Base-by-base conservation (phyloP, 768 basidiomycete species). In the Aureoboletus auriporus region DNA sequence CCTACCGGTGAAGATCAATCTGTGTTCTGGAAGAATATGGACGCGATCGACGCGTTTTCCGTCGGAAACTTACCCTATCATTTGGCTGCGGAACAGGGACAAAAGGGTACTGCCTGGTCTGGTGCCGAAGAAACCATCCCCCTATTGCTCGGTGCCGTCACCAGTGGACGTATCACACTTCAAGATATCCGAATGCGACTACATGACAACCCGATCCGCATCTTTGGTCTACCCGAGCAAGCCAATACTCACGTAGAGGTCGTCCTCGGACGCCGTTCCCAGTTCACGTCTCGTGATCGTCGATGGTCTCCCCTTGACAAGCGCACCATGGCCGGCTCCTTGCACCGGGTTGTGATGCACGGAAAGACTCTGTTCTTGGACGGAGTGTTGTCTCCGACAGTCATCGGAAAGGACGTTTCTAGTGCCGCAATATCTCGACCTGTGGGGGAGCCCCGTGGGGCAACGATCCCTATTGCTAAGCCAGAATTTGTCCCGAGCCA, bases 331-430 rank as follows among this genome's bases (percentile, higher is more conserved):
- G 71, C 80, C 3, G 94, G 92, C 35, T 77, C 82, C 28, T 79
- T 98, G 30, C 93, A 98, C 67, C 79, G 96, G 50, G 94, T 99
- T 23, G 81, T 94, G 44, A 74, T 97, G 44, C 86, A 96, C 56
- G 89, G 87, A 3, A 83, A 90, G 59, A 97, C 94, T 0, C 79
- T 84, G 41, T 91, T 85, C 75, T 73, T 99, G 20, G 96, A 99
- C 57, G 95, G 96, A 8, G 71, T 74, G 2, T 70, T 89, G 49
- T 80, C 80, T 59, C 67, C 77, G 35, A 60, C 75, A 36, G 73
- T 82, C 29, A 73, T 72, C 29, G 90, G 90, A 26, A 80, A 79
- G 46, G 90, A 92, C 57, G 73, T 93, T 20, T 91, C 90, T 5
- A 72, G 78, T 42, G 71, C 84, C 0, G 71, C 74, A 2, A 70